Evolutionary conservation across 352 stramenopile genomes (phyloP), one percentile per base, ranked within the genome.

Genomic region (Phytophthora sojae): DNA sequence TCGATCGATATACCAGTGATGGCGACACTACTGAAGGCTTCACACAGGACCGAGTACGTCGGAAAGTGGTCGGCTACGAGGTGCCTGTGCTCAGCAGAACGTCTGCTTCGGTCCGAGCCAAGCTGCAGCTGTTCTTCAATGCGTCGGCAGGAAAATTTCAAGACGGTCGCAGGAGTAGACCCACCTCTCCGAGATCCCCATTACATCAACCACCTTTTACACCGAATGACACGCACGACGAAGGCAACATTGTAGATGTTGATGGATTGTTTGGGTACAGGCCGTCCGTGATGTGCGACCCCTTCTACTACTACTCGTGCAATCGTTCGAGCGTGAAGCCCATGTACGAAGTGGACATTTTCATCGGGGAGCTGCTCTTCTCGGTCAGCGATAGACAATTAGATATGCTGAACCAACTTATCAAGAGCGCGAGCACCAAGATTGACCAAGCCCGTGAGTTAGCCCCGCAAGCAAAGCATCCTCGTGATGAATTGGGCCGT

Each of bases 311-410:
- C 25, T 94, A 94, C 56, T 92, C 83, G 12, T 86, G 76, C 61
- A 80, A 74, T 8, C 80, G 84, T 8, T 64, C 72, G 15, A 73
- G 63, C 25, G 49, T 91, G 39, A 66, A 57, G 1, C 76, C 79
- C 19, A 87, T 85, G 71, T 73, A 90, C 49, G 88, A 95, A 55
- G 58, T 94, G 30, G 88, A 95, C 53, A 32, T 91, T 26, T 94
- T 91, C 58, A 74, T 96, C 14, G 70, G 75, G 4, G 82, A 95
- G 25, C 61, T 96, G 12, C 61, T 81, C 26, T 94, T 96, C 35
- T 95, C 89, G 3, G 57, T 95, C 29, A 96, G 89, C 57, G 83
- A 96, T 71, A 77, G 89, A 37, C 89, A 96, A 64, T 70, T 96
- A 51, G 55, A 85, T 9, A 96, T 96, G 89, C 70, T 96, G n/a